Evolutionary conservation across 306 rosid species (phyloP), one percentile per base, ranked within the genome.

Genomic region (Echinosophora koreensis): DNA sequence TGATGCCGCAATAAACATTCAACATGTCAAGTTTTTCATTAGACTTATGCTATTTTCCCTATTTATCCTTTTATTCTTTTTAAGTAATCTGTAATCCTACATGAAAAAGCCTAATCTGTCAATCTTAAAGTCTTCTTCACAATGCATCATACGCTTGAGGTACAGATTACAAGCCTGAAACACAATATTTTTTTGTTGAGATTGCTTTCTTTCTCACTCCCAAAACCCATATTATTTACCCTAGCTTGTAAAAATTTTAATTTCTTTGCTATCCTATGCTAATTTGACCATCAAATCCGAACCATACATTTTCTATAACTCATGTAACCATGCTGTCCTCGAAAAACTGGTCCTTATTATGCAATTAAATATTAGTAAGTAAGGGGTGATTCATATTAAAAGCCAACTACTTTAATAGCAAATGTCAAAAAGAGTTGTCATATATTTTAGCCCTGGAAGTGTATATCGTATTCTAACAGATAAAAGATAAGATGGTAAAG

Each of bases 251-350:
- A 14, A 38, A 0, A 0, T 14, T 51, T 35, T 18, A 72, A 39
- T 41, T 39, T 34, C 37, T 18, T 56, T 6, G 50, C 34, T 70
- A 16, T 34, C 63, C 66, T 18, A 0, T 8, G 22, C 46, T n/a
- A 42, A 59, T 57, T 71, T 57, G 65, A 54, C 38, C 14, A 54
- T 54, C 11, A 38, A 38, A 34, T 15, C 37, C 67, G 14, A 72
- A 59, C 32, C 6, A 59, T 3, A 10, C 30, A 46, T 68, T 8
- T 59, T 30, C 32, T 11, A 18, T 41, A 52, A 16, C 70, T 2
- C 16, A 8, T 44, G 10, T 0, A 41, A 11, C 2, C 39, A 16
- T 41, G 71, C 41, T 14, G 34, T 9, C 52, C 34, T 17, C 17
- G 8, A 9, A 64, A 17, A 34, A 52, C 42, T 54, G 8, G 28